Base-by-base conservation (phyloP, 1,139 yeast species). In the Yamadazyma triangularis region DNA sequence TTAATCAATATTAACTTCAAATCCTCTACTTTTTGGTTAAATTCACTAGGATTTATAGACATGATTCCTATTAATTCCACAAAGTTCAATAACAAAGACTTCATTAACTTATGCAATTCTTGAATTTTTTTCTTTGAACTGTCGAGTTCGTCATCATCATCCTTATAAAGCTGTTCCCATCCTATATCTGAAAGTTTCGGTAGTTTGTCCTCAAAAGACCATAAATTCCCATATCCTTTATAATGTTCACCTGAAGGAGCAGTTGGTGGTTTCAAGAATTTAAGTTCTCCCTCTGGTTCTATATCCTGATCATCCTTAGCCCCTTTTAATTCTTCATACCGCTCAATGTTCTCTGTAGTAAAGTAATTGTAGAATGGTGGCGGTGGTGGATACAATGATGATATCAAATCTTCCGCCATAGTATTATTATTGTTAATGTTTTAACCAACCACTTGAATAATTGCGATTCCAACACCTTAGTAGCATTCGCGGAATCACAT, bases 301-400 rank as follows among this genome's bases (percentile, higher is more conserved):
- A 39, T 13, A 4, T 60, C 52, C 2, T 34, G 30, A 10, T 26
- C 35, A 5, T 29, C 23, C 11, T 35, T 29, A 5, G 28, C 23
- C 12, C 35, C 29, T 14, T 32, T 40, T 57, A 60, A 52, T 20
- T 38, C 42, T 11, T 47, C 47, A 12, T 64, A 47, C 42, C 60
- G 62, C 18, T 51, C 61, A 10, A 73, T 37, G 44, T 84, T 84
- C 34, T 76, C 83, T 4, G 58, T 51, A 0, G 93, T 83, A 57
- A 83, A 86, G 47, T 67, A 73, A 53, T 77, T 74, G 47, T 75
- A 75, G 53, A 73, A 83, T 14, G 81, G 78, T 8, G 95, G 96
- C 3, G 95, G 95, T 2, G 91, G 89, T 2, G 96, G 95, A 44
- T 80, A 87, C 32, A 86, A 69, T 9, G 93, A 77, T 16, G 91